Evolutionary conservation across 306 rosid species (phyloP), one percentile per base, ranked within the genome.

Genomic region (Cucumis sativus): DNA sequence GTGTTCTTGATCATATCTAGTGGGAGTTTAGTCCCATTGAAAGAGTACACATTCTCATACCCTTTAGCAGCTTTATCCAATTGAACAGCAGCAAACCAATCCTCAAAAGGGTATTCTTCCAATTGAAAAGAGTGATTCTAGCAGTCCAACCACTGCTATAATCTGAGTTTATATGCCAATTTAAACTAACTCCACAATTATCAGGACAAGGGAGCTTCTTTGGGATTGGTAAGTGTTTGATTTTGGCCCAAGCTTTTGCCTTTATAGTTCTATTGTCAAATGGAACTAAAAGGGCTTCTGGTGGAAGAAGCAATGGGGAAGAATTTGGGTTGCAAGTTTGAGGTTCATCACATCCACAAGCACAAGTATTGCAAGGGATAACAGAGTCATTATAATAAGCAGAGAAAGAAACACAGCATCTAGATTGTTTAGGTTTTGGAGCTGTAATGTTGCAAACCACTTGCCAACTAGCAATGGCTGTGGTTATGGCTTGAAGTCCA

Each of bases 341-440:
- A 0, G 84, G 67, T 6, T 81, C 80, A 0, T 73, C 10, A 25
- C 98, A 94, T 0, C 98, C 96, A 52, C 98, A 94, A 0, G 98
- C 96, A 64, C 98, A 91, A 1, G 98, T 94, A 77, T 81, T 85
- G 77, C 98, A 94, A 0, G 97, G 98, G 23, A 94, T 87, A 3
- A 85, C 90, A 6, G 97, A 90, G 65, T 85, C 90, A 9, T 84
- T 91, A 79, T 88, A 91, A 77, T 79, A 94, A 1, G 97, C 89
- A 0, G 98, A 90, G 79, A 88, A 91, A 0, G 97, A 86, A 45
- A 94, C 96, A 30, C 98, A 94, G 60, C 98, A 94, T 8, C 91
- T 85, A 0, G 81, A 47, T 13, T 82, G 67, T 45, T 81, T 83
- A 4, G 85, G 88, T 60, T 84, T 85, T 0, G 97, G 95, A 8